Conservation (phyloP, 768 basidiomycete genomes). For the Paxillus involutus region DNA sequence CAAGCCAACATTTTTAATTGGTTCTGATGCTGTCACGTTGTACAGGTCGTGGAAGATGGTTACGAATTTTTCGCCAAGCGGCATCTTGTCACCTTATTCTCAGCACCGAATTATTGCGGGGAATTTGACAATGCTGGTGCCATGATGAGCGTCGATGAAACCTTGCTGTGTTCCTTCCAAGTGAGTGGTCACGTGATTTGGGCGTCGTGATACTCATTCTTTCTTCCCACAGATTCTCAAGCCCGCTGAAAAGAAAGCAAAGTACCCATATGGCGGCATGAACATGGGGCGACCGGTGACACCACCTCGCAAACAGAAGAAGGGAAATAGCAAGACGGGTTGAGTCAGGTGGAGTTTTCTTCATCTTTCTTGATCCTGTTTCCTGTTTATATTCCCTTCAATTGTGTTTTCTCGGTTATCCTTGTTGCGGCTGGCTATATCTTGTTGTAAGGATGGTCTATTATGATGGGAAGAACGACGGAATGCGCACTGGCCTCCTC, state of each 20-base stretch:
- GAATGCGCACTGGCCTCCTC: conserved; percentile 10
- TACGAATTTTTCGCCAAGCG: conserved; percentile 99
- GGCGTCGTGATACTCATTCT: not conserved
- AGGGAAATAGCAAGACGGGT: conserved; percentile 82
- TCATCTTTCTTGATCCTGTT: conserved; percentile 27
- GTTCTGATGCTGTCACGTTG: conserved; percentile 1
- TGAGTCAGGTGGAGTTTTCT: conserved; percentile 29
- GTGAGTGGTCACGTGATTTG: conserved; percentile 42
- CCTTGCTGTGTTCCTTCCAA: conserved; percentile 96
- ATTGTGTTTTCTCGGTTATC: conserved; percentile 25
- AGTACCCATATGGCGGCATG: conserved; percentile 86
- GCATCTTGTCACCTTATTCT: conserved; percentile 95
- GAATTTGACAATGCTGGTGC: conserved; percentile 99
- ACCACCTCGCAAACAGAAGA: conserved; percentile 96
- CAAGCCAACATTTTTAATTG: not conserved
- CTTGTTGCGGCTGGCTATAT: conserved; percentile 25
- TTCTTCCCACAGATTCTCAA: conserved; percentile 77
- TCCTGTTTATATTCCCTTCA: conserved; percentile 32
- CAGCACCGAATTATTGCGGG: conserved; percentile 92
- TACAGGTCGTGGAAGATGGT: conserved; percentile 94
- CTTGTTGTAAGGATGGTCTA: conserved; percentile 25
- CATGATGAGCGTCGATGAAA: conserved; percentile 99
- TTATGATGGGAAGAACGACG: conserved; percentile 16
- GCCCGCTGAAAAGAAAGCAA: conserved; percentile 98
- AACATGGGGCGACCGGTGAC: conserved; percentile 88